Evolutionary conservation across 2,329 filamentous ascomycete species (phyloP), one percentile per base, ranked within the genome.

Genomic region (Sordariomycetes sp.): DNA sequence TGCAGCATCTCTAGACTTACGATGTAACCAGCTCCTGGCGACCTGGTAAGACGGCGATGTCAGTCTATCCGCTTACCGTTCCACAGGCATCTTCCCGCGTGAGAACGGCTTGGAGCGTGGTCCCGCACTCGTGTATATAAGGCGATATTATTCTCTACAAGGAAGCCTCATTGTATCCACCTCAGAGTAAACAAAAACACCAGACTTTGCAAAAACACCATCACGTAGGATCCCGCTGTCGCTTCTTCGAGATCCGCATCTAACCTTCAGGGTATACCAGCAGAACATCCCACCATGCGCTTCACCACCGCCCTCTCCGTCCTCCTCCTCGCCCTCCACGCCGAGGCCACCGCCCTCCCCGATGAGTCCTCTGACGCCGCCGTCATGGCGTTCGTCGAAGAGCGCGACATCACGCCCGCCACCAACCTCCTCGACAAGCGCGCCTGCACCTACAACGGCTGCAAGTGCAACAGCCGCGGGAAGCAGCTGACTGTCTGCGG

Each of bases 401-500:
- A 52, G 20, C 39, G 28, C 24, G 53, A 55, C 10, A 55, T 55
- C 53, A 36, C 56, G 24, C 32, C 51, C 8, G 10, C 55, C 7
- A 24, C 10, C 32, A 3, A 15, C 4, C 17, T 24, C 17, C 32
- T 61, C 2, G 57, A 57, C 34, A 62, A 61, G 53, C 60, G 61
- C 10, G 62, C 61, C 32, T 64, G 63, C 60, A 51, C 39, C 56
- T 59, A 62, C 56, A 64, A 62, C 50, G 61, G 62, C 10, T 64
- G 64, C 62, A 61, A 60, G 54, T 65, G 63, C 57, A 60, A 62
- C 58, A 63, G 59, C 59, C 60, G 61, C 48, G 59, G 60, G 7
- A 59, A 60, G 53, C 64, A 64, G 61, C 55, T 62, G 50, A 62
- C 60, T 10, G 60, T 59, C 57, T 65, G 64, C 56, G 63, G 64